Evolutionary conservation across 2,329 filamentous ascomycete species (phyloP).

Genomic region (Boeremia exigua): DNA sequence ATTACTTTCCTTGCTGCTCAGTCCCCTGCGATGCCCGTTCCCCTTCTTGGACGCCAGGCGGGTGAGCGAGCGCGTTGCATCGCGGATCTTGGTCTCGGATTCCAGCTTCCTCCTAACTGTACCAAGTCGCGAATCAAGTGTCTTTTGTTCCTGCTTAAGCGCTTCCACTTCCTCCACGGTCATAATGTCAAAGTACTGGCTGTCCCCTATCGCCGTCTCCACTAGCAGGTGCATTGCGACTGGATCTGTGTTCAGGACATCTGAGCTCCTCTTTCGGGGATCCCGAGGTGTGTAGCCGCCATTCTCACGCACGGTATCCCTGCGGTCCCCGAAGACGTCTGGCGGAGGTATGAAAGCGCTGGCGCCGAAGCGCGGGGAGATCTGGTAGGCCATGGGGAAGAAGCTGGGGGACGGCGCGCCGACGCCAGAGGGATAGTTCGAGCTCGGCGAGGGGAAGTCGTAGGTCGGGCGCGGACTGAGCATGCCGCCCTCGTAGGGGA

Average conservation of each 20-base stretch:
- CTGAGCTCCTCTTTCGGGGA: conserved; percentile 38
- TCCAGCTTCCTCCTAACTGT: conserved; percentile 81
- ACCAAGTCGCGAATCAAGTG: conserved; percentile 77
- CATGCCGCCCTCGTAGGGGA: conserved; percentile 38
- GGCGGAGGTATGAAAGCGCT: conserved; percentile 48
- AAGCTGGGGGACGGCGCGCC: conserved; percentile 42
- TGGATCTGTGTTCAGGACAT: conserved; percentile 56
- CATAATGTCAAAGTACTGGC: conserved; percentile 81
- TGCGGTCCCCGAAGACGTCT: conserved; percentile 45
- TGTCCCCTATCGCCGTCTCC: conserved; percentile 91
- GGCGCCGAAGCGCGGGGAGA: conserved; percentile 44
- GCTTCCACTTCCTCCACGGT: conserved; percentile 91
- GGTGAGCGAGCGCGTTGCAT: conserved; percentile 86
- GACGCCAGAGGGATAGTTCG: conserved; percentile 46
- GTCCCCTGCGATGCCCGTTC: conserved; percentile 56
- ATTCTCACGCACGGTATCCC: conserved; percentile 34
- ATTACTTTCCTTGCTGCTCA: conserved; percentile 56
- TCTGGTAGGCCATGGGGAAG: conserved; percentile 47
- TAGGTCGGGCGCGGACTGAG: conserved; percentile 43
- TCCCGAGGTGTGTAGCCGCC: conserved; percentile 39
- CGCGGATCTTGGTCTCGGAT: conserved; percentile 91
- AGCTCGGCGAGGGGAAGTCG: conserved; percentile 48
- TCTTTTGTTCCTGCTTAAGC: conserved; percentile 83
- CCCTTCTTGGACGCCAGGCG: conserved; percentile 73
- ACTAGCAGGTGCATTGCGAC: conserved; percentile 90